Base-by-base conservation (phyloP, 192 early-diverging fungal genomes). In the Radiomyces spectabilis region DNA sequence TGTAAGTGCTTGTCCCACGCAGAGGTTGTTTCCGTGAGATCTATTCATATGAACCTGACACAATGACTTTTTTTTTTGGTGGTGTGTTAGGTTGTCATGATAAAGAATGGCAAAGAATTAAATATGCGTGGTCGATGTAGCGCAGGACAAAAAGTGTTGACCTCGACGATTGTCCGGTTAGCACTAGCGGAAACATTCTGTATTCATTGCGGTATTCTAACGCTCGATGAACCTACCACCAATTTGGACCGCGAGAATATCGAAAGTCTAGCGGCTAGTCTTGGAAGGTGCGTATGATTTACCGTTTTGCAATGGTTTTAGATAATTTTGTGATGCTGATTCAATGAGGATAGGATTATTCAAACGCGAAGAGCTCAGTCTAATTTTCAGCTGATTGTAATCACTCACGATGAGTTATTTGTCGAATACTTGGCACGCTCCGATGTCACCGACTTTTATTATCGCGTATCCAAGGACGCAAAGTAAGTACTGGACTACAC, bases 361-460 rank as follows among this genome's bases (percentile, higher is more conserved):
- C 80, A 88, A 55, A 61, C 67, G 13, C 83, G 92, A 9, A 71
- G 83, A 33, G 66, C 70, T 19, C 93, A 97, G 67, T 61, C 73
- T 53, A 97, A 97, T 69, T 99, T 99, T 61, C 97, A 99, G 72
- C 72, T 99, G 26, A 84, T 99, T 38, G 76, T 99, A 29, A 97
- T 99, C 59, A 97, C 97, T 12, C 97, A 99, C 59, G 95, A 99
- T 68, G 95, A 97, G 61, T 83, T 88, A 24, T 99, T 99, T 72
- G 79, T 97, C 65, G 84, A 86, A 40, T 66, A 81, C 55, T 54
- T 99, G 21, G 92, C 88, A 24, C 66, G 78, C 50, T 73, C 80
- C 9, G 88, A 92, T 47, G 85, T 85, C 48, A 83, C 86, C 1
- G 93, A 95, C 46, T 81, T 84, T 37, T 98, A 94, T 68, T 98